These are phyloP conservation scores for Helotiales sp. DNA, from an alignment of 2,329 filamentous ascomycete genomes.

Conservation along the genomic window DNA sequence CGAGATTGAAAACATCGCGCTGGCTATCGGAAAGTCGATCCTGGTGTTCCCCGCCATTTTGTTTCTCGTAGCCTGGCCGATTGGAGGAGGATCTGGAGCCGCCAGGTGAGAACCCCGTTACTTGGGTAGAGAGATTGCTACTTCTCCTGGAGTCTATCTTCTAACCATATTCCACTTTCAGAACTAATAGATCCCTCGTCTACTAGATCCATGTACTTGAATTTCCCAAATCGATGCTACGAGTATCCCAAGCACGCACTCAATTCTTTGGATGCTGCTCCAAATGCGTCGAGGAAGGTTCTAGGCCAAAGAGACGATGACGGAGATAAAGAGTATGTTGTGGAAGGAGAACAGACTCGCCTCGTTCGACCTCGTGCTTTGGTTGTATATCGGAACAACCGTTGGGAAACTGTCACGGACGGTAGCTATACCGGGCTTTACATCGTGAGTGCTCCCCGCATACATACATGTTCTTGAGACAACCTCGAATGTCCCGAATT, in stretches of 20 bases:
- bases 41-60: background rate
- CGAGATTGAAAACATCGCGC: background rate
- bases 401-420: background rate
- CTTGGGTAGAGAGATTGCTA: no score
- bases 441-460: background rate
- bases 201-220: background rate
- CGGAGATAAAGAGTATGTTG: background rate
- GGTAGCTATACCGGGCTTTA: constrained; percentile 2
- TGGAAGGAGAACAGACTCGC: background rate
- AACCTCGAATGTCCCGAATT: no score
- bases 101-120: background rate
- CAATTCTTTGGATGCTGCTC: constrained; percentile 1
- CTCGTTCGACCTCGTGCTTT: background rate
- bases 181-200: background rate
- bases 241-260: constrained; percentile 8
- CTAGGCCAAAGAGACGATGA: background rate
- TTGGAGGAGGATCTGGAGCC: background rate
- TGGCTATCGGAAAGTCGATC: constrained; percentile 4
- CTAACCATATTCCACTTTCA: background rate
- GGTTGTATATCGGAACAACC: background rate
- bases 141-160: no score
- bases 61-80: background rate
- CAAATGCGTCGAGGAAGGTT: background rate
- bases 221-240: constrained; percentile 1
- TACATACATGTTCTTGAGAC: no score